A percentile compares a stretch with the other conserved stretches of the same genome.
These are phyloP conservation scores for Medicago arabica DNA, from an alignment of 306 rosid species.

Conservation along the genomic window DNA sequence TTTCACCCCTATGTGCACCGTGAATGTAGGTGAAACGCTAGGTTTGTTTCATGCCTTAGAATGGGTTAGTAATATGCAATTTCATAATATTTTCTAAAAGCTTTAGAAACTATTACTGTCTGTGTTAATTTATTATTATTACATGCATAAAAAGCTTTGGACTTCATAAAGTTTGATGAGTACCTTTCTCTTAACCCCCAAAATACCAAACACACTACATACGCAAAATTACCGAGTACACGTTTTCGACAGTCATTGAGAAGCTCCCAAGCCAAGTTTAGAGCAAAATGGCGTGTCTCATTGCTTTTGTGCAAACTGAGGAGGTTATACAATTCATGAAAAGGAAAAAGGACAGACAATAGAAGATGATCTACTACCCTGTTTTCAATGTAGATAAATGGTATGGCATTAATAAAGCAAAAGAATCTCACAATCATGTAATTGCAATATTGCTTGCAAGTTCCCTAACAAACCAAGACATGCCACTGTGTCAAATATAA, in stretches of 20 bases:
- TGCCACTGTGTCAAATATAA: conserved; percentile 23
- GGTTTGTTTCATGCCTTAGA: no score
- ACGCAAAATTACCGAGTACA: not conserved
- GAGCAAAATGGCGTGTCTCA: not conserved
- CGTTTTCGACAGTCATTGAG: not conserved
- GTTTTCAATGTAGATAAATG: conserved; percentile 6
- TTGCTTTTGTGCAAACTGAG: conserved; percentile 1
- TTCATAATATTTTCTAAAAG: no score
- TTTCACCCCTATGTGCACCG: no score
- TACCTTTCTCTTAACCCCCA: not conserved
- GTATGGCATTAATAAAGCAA: conserved; percentile 17
- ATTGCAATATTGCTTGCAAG: conserved; percentile 13
- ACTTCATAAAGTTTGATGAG: not conserved
- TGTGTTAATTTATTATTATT: no score
- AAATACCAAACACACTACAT: not conserved
- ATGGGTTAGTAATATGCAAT: no score
- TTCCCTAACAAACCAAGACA: conserved; percentile 35
- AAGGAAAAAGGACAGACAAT: not conserved
- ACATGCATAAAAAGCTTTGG: no score
- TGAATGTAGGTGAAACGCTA: no score
- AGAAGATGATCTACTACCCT: not conserved
- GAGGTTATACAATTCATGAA: not conserved
- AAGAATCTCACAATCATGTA: conserved; percentile 18
- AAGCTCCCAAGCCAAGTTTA: not conserved
- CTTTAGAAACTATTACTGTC: no score